Percentiles rank a stretch among this genome's conserved stretches.
phyloP scores from a whole-genome alignment of 78 protist genomes.

The Dictyostelium discoideum region DNA sequence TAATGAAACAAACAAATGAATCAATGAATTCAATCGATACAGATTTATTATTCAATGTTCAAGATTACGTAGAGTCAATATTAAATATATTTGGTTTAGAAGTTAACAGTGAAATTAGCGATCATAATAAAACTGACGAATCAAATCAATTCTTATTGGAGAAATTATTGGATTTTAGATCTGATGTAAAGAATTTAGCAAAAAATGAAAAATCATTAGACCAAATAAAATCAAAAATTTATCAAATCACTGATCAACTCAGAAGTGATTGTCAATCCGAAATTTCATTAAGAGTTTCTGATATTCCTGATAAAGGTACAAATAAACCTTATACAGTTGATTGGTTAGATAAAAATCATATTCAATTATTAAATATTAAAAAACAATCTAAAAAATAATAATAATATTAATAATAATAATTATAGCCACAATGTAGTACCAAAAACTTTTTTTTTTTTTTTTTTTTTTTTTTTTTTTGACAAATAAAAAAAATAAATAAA shows the following conservation, averaged over 20 bases:
- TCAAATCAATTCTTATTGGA: neutral
- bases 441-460: too few species aligned
- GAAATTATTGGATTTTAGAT: slow-evolving; percentile 3
- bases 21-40: neutral
- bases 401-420: too few species aligned
- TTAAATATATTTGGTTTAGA: slow-evolving; percentile 36
- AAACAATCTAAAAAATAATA: neutral
- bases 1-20: slow-evolving; percentile 21
- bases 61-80: slow-evolving; percentile 2
- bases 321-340: neutral
- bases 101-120: too few species aligned
- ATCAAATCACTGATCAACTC: neutral
- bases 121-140: neutral
- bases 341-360: slow-evolving; percentile 3
- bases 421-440: too few species aligned
- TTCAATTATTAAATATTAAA: neutral
- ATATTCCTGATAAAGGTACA: neutral
- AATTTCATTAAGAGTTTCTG: neutral
- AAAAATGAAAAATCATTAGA: neutral
- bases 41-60: slow-evolving; percentile 38
- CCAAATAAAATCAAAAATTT: neutral
- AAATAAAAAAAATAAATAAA: too few species aligned
- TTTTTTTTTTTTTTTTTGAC: too few species aligned
- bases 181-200: neutral
- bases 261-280: neutral